These are phyloP conservation scores for Colletotrichum gloeosporioides DNA, from an alignment of 2,329 filamentous ascomycete species.

Conservation along the genomic window DNA sequence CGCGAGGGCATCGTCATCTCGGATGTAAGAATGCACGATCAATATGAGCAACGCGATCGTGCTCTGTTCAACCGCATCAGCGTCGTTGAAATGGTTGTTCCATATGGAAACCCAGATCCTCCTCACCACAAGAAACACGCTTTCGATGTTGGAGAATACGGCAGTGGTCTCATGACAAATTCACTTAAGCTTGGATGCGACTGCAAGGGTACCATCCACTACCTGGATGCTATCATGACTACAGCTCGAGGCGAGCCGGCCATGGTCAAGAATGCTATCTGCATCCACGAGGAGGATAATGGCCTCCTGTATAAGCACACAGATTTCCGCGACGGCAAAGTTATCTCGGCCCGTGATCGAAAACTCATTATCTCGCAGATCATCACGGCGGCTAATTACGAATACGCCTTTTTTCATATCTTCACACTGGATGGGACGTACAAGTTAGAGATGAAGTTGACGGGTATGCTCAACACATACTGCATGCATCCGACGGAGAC, in stretches of 20 bases:
- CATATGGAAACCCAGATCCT: background rate
- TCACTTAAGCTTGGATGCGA: constrained; percentile 66
- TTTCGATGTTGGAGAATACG: constrained; percentile 3
- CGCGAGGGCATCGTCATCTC: constrained; percentile 62
- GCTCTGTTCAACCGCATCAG: constrained; percentile 8
- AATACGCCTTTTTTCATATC: constrained; percentile 61
- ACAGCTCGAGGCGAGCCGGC: constrained; percentile 71
- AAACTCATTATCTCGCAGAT: constrained; percentile 76
- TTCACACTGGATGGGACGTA: constrained; percentile 69
- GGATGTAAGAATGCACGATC: constrained; percentile 47
- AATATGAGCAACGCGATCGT: background rate
- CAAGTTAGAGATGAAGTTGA: constrained; percentile 59
- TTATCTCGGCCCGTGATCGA: constrained; percentile 73
- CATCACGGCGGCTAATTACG: constrained; percentile 80
- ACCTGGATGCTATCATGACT: constrained; percentile 58
- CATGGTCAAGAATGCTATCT: constrained; percentile 78
- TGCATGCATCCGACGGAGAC: constrained; percentile 41
- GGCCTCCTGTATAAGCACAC: constrained; percentile 80
- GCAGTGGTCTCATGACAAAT: constrained; percentile 58
- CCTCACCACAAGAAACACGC: constrained; percentile 2
- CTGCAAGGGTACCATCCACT: constrained; percentile 76
- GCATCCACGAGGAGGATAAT: constrained; percentile 78
- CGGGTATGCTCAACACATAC: constrained; percentile 49
- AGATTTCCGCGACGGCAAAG: constrained; percentile 75
- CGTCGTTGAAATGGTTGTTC: constrained; percentile 2